Conservation (phyloP, 2,329 filamentous ascomycete species). For the Beauveria sp. region DNA sequence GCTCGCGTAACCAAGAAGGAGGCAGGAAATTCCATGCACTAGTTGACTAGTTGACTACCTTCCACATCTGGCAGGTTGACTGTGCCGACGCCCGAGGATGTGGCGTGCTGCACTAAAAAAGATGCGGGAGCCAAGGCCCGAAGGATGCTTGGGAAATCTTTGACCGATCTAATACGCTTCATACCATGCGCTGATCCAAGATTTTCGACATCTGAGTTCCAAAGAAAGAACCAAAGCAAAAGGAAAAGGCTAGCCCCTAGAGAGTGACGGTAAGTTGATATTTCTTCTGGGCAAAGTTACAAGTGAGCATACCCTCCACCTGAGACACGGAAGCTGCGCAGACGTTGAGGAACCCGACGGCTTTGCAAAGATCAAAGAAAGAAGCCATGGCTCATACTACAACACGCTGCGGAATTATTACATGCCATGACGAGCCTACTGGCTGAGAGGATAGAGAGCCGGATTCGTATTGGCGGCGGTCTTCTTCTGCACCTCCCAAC, state of each 20-base stretch:
- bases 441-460: background rate
- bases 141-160: background rate
- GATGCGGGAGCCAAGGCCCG: background rate
- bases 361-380: background rate
- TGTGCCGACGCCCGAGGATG: constrained; percentile 3
- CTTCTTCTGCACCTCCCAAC: background rate
- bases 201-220: background rate
- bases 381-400: background rate
- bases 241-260: background rate
- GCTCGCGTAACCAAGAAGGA: no score
- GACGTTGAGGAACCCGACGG: background rate
- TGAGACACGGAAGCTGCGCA: background rate
- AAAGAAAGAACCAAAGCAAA: background rate
- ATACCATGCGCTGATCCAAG: background rate
- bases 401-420: background rate
- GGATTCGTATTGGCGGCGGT: background rate
- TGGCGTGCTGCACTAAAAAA: background rate
- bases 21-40: background rate
- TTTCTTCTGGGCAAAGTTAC: background rate
- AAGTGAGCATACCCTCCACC: background rate
- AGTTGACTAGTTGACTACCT: background rate
- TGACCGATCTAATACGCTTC: background rate
- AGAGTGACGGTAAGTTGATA: background rate
- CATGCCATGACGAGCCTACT: background rate
- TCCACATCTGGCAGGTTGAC: constrained; percentile 1